phyloP scores from a whole-genome alignment of 2,329 filamentous ascomycete species.

The Huntiella savannae region DNA sequence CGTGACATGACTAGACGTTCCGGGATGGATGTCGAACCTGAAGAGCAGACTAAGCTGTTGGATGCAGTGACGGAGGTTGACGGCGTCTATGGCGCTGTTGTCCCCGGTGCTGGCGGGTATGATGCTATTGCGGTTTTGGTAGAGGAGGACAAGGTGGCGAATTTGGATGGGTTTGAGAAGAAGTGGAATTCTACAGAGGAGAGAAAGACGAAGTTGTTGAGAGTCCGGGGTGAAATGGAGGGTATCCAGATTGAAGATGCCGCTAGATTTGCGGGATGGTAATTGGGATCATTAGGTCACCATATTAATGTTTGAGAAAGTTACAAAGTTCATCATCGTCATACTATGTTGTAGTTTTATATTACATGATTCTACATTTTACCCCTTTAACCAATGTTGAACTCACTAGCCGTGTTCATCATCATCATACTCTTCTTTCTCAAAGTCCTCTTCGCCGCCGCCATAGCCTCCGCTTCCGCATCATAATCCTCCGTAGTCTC shows the following conservation, averaged over 20 bases:
- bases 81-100: slow-evolving; percentile 78
- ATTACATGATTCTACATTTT: neutral
- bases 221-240: slow-evolving; percentile 54
- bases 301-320: neutral
- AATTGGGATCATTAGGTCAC: neutral
- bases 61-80: slow-evolving; percentile 53
- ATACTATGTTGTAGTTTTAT: neutral
- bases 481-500: slow-evolving; percentile 11
- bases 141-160: slow-evolving; percentile 44
- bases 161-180: slow-evolving; percentile 44
- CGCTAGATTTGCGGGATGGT: slow-evolving; percentile 26
- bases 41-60: slow-evolving; percentile 64
- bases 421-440: slow-evolving; percentile 46
- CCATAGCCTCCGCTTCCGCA: slow-evolving; percentile 22
- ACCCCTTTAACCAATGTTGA: slow-evolving; percentile 40
- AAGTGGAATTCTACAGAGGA: slow-evolving; percentile 39
- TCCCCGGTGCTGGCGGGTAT: slow-evolving; percentile 83
- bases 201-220: slow-evolving; percentile 47
- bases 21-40: slow-evolving; percentile 74
- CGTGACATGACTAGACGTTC: slow-evolving; percentile 56
- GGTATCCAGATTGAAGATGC: slow-evolving; percentile 34
- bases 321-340: too few relatives aligned
- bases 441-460: slow-evolving; percentile 27
- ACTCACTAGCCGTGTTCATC: slow-evolving; percentile 45
- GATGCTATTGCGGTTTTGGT: slow-evolving; percentile 75